These are phyloP conservation scores for Paraphaeosphaeria sporulosa DNA, from an alignment of 2,329 filamentous ascomycete genomes.

Conservation along the genomic window DNA sequence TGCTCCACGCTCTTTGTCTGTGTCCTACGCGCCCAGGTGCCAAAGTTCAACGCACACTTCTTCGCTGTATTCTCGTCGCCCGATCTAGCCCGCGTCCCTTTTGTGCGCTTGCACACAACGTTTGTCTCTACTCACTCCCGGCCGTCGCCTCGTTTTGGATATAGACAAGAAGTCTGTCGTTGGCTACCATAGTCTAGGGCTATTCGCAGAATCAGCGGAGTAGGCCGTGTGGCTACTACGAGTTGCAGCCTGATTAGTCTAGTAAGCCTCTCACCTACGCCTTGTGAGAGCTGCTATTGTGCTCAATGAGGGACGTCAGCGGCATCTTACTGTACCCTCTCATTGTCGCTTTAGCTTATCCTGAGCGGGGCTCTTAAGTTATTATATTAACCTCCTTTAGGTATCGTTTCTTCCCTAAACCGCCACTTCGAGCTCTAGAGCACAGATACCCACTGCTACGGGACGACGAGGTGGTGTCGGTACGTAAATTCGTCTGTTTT, in stretches of 20 bases:
- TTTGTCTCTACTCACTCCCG: conserved; percentile 1
- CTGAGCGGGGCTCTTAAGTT: conserved; percentile 8
- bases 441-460: neutral
- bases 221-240: neutral
- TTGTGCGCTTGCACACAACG: neutral
- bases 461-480: conserved; percentile 2
- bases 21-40: neutral
- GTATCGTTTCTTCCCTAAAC: conserved; percentile 5
- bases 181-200: neutral
- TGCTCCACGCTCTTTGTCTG: conserved; percentile 1
- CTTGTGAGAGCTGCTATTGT: neutral
- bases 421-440: neutral
- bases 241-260: conserved; percentile 2
- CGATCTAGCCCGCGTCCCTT: neutral
- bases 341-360: conserved; percentile 3
- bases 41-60: neutral
- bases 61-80: neutral
- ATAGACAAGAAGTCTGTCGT: neutral
- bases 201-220: neutral
- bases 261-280: conserved; percentile 10
- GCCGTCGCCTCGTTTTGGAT: conserved; percentile 7
- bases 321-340: conserved; percentile 9
- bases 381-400: conserved; percentile 19
- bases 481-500: neutral
- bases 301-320: neutral